Percentiles rank a stretch among this genome's conserved stretches.
Conservation (phyloP, 495 filamentous ascomycete species). For the Penicillium steckii region DNA sequence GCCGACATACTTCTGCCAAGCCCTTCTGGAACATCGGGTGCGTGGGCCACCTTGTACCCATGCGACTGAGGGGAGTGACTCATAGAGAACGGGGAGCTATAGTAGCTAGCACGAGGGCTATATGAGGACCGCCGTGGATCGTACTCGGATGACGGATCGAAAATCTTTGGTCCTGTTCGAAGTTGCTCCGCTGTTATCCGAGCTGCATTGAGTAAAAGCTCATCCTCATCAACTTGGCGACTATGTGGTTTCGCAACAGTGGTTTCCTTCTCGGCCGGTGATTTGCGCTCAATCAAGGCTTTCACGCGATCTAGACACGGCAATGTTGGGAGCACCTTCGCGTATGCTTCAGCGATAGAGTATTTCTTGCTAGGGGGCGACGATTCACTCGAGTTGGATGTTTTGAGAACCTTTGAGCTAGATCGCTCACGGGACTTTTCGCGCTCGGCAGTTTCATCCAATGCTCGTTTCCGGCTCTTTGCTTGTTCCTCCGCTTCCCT, state of each 20-base stretch:
- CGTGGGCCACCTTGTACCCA: slow-evolving; percentile 39
- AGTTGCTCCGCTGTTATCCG: slow-evolving; percentile 44
- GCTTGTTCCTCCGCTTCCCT: slow-evolving; percentile 17
- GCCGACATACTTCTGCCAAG: slow-evolving; percentile 41
- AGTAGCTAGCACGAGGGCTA: slow-evolving; percentile 28
- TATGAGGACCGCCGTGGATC: slow-evolving; percentile 25
- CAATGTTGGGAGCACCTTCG: slow-evolving; percentile 37
- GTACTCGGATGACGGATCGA: slow-evolving; percentile 15
- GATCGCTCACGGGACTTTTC: slow-evolving; percentile 13
- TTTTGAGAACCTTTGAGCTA: slow-evolving; percentile 25
- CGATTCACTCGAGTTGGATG: slow-evolving; percentile 12
- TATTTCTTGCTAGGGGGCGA: slow-evolving; percentile 17
- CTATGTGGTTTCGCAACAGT: neutral
- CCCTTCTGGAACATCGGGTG: slow-evolving; percentile 36
- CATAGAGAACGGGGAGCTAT: slow-evolving; percentile 18
- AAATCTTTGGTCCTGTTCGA: slow-evolving; percentile 34
- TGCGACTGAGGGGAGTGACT: slow-evolving; percentile 27
- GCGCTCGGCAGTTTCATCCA: slow-evolving; percentile 17
- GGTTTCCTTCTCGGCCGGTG: slow-evolving; percentile 15
- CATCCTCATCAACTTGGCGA: slow-evolving; percentile 42
- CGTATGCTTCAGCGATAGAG: slow-evolving; percentile 35
- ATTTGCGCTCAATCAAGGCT: slow-evolving; percentile 25
- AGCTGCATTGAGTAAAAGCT: slow-evolving; percentile 40
- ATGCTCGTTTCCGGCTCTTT: slow-evolving; percentile 23
- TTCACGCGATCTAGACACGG: slow-evolving; percentile 37